Base-by-base conservation (phyloP, 78 protist species). In the Pelomyxa schiedti region DNA sequence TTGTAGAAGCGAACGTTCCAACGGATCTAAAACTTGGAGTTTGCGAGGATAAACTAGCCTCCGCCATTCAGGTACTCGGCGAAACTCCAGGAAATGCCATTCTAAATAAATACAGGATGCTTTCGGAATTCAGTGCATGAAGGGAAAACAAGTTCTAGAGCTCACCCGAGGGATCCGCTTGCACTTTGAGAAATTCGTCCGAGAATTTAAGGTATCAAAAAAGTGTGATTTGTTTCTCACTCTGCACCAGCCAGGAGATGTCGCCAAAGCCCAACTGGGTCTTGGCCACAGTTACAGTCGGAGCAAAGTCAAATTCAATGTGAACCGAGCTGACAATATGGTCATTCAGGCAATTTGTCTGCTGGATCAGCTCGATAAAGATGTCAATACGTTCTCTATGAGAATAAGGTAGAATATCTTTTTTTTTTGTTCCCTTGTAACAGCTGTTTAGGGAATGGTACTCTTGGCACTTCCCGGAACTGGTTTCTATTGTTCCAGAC, bases 391-490 rank as follows among this genome's bases (percentile, higher is more conserved):
- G 9, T 90, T 92, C 74, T 66, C 86, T 77, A 97, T 96, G 99
- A 82, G 99, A 42, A 42, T 81, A n/a, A n/a, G n/a, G 26, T 37
- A 72, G 83, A 72, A n/a, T 24, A 67, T 75, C 6, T 28, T 3
- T 7, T 63, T 72, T 72, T 2, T 58, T 16, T 8, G 52, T 6
- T 52, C 22, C 22, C 2, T 63, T 72, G 52, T 69, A 29, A 4
- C n/a, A n/a, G n/a, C n/a, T n/a, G 39, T 32, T 66, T 35, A 76
- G 93, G 29, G 99, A 98, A 82, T 98, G 99, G 99, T 96, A 98
- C 75, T 66, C 89, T 39, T 95, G 98, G 94, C 98, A 95, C 76
- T 98, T 98, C 92, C 99, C 99, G 36, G 99, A 98, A 86, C 66
- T 98, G 29, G 76, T 83, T 66, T 86, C 76, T 78, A 77, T 95